Percentiles rank a stretch among this genome's conserved stretches.
These are phyloP conservation scores for Linum tenue DNA, from an alignment of 345 rosid species.

Conservation along the genomic window DNA sequence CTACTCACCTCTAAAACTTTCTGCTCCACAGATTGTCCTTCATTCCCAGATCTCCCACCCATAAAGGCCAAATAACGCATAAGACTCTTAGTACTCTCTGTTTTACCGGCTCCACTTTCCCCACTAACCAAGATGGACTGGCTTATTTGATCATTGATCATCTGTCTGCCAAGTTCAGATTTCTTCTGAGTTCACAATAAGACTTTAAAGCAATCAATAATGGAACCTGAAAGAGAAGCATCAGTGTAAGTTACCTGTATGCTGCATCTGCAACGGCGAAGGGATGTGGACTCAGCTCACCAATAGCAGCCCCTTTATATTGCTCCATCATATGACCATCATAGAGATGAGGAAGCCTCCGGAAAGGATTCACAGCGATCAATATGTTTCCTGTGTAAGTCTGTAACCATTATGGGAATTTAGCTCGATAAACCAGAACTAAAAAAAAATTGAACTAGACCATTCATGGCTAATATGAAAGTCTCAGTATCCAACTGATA, in stretches of 20 bases:
- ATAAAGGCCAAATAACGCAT: slow-evolving; percentile 88
- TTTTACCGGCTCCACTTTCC: slow-evolving; percentile 94
- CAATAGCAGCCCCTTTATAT: slow-evolving; percentile 55
- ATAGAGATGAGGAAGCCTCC: slow-evolving; percentile 51
- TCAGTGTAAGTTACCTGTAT: slow-evolving; percentile 32
- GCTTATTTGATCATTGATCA: slow-evolving; percentile 62
- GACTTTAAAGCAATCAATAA: slow-evolving; percentile 13
- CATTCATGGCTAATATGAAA: neutral
- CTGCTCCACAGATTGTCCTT: slow-evolving; percentile 73
- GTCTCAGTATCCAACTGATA: neutral
- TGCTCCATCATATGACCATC: slow-evolving; percentile 53
- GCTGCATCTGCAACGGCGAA: slow-evolving; percentile 56
- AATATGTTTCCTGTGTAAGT: slow-evolving; percentile 59
- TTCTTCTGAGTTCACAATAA: neutral
- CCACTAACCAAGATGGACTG: slow-evolving; percentile 74
- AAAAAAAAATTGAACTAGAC: neutral
- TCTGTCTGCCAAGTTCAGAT: slow-evolving; percentile 33
- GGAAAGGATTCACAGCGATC: slow-evolving; percentile 58
- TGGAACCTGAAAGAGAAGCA: slow-evolving; percentile 4
- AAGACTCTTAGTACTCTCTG: slow-evolving; percentile 87
- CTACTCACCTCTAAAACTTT: slow-evolving; percentile 63
- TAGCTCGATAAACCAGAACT: neutral
- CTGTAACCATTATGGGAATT: slow-evolving; percentile 16
- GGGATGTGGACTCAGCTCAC: slow-evolving; percentile 55
- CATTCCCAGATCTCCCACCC: slow-evolving; percentile 67